Evolutionary conservation across 129 eudicot species (phyloP).

Genomic region (Solidago caesia): DNA sequence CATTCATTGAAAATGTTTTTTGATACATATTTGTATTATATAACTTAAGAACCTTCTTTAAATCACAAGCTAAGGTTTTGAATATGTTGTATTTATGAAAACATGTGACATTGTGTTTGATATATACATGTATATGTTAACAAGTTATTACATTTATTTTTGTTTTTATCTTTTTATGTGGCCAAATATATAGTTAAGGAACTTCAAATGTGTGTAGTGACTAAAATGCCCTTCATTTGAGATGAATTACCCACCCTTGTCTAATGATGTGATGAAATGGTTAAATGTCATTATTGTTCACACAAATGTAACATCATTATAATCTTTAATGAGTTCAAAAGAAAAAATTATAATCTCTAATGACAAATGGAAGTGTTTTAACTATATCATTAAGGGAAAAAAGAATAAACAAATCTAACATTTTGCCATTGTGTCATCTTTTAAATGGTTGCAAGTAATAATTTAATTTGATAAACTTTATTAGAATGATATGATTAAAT

Average conservation of each 20-base stretch:
- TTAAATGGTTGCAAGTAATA: not conserved
- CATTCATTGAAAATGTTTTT: slow-evolving; percentile 27
- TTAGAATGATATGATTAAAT: not conserved
- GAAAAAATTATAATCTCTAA: no score
- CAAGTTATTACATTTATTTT: not conserved
- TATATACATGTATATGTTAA: no score
- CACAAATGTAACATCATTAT: slow-evolving; percentile 28
- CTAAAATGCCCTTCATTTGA: slow-evolving; percentile 16
- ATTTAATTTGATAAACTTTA: not conserved
- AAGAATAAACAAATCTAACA: not conserved
- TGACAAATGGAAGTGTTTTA: not conserved
- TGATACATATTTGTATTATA: no score
- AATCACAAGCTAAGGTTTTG: not conserved
- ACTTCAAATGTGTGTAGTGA: not conserved
- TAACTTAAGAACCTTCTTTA: not conserved
- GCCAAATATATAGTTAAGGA: not conserved
- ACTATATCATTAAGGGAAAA: not conserved
- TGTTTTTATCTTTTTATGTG: not conserved
- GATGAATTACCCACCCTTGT: not conserved
- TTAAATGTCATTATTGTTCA: slow-evolving; percentile 28
- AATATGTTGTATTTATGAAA: no score
- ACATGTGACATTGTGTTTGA: no score
- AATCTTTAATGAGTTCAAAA: not conserved
- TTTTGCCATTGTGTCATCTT: slow-evolving; percentile 3
- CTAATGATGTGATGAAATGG: slow-evolving; percentile 33